Base-by-base conservation (phyloP, 2,329 filamentous ascomycete species). In the Xenoacremonium recifei region DNA sequence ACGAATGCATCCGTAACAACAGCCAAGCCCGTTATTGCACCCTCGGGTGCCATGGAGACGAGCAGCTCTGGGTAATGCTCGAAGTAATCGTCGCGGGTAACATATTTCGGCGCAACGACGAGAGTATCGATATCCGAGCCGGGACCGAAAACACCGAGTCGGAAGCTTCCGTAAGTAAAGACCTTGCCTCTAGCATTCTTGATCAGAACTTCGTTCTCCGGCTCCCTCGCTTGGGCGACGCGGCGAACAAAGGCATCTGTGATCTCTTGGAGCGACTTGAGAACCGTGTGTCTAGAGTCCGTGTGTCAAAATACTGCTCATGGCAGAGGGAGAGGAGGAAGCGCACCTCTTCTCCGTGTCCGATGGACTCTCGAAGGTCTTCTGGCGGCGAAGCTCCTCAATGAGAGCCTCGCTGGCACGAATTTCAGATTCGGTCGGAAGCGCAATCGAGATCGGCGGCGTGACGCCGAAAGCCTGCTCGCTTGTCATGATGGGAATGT, bases 71-170 rank as follows among this genome's bases (percentile, higher is more conserved):
- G 91, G 55, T 96, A 96, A 56, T 87, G 75, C 39, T 87, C 73
- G 71, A 99, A 99, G 72, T 96, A 99, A 66, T 99, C 89, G 21
- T 92, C 85, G 45, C 89, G 85, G 11, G 80, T 80, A 39, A 97
- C 87, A 60, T 96, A 90, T 68, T 89, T 91, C 9, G 93, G 93
- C 12, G 85, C 91, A 37, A 96, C 86, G 45, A 97, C 84, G 38
- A 99, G 80, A 2, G 93, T 96, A 70, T 99, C 93, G 57, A 99
- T 97, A 81, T 99, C 93, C 35, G 93, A 97, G 37, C 90, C 90
- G 33, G 93, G 93, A 5, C 91, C 91, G 65, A 88, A 96, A 18
- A 97, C 93, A 46, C 93, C 93, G 11, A 99, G 76, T 29, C 91
- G 85, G 66, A 92, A 99, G 67, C 93, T 97, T 50, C 93, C 93